Percentiles rank a stretch among this genome's conserved stretches.
Conservation (phyloP, 352 stramenopile genomes). For the Pythium phragmiticola region DNA sequence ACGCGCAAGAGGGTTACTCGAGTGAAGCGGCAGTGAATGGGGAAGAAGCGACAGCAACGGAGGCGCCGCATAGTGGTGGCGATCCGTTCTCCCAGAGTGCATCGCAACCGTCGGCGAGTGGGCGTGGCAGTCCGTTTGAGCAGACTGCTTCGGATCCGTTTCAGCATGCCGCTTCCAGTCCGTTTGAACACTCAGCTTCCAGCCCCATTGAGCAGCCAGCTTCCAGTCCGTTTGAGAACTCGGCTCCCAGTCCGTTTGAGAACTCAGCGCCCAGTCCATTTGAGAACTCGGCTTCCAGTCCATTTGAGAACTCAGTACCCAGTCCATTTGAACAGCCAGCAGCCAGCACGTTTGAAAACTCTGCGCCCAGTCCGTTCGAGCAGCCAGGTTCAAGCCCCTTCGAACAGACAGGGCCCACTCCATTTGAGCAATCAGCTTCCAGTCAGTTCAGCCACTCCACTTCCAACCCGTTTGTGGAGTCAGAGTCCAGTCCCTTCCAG, state of each 20-base stretch:
- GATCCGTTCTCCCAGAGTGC: not conserved
- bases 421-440: constrained; percentile 7
- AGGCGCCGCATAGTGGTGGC: not conserved
- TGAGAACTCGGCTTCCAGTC: not conserved
- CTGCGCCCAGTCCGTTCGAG: not conserved
- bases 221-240: constrained; percentile 3
- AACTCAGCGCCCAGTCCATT: not conserved
- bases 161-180: not conserved
- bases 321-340: not conserved
- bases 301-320: constrained; percentile 1
- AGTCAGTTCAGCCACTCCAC: constrained; percentile 2
- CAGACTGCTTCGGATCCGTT: not conserved
- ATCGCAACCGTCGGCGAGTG: not conserved
- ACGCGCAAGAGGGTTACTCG: constrained; percentile 3
- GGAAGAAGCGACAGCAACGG: not conserved
- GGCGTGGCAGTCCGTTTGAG: constrained; percentile 3
- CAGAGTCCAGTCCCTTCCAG: constrained; percentile 3
- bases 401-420: not conserved
- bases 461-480: not conserved
- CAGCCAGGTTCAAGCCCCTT: constrained; percentile 1
- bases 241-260: not conserved
- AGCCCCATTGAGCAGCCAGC: constrained; percentile 1
- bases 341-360: constrained; percentile 3
- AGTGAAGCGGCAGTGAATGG: not conserved
- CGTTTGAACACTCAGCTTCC: constrained; percentile 4